Base-by-base conservation (phyloP, 2,329 filamentous ascomycete species). In the Sporothrix humicola region DNA sequence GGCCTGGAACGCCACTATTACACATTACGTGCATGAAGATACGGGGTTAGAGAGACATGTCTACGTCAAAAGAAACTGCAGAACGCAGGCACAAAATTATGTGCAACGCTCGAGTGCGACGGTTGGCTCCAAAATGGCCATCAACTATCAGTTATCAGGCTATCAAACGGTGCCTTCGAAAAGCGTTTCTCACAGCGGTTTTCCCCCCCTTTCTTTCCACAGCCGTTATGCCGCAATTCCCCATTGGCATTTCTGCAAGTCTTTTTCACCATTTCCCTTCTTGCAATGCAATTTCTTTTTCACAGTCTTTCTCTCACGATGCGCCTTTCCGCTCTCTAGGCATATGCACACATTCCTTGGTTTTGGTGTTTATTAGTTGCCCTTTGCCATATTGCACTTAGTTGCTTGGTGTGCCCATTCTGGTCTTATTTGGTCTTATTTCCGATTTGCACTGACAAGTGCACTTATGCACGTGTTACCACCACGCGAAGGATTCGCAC, bases 371-470 rank as follows among this genome's bases (percentile, higher is more conserved):
- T 26, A 23, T 4, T 56, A 56, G 54, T 12, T 56, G 54, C 12
- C 54, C 54, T 59, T 59, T 17, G 52, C n/a, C 23, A 37, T 37
- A 37, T 26, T 26, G 52, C 23, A 5, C 9, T 26, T 26, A 26
- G 52, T 8, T 56, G 20, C 31, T 56, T 56, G 52, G 3, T 56
- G 52, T 20, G 5, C 56, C 17, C 13, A 56, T 37, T 59, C 17
- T 59, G 56, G 56, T 17, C 23, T 31, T 58, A 58, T 58, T 58
- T 58, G 54, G 54, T 31, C 56, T 59, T 37, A 59, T 59, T 59
- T 59, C 56, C 15, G 1, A 3, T 20, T 44, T 20, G 37, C 58
- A 63, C 58, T 31, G 42, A 37, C 44, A 37, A 37, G 31, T 59
- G 56, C 26, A 31, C 31, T 63, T 31, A 37, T 37, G 58, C 17